A percentile compares a stretch with the other conserved stretches of the same genome.
Evolutionary conservation across 169 alveolate species (phyloP).

Genomic region (Plasmodium fragile): DNA sequence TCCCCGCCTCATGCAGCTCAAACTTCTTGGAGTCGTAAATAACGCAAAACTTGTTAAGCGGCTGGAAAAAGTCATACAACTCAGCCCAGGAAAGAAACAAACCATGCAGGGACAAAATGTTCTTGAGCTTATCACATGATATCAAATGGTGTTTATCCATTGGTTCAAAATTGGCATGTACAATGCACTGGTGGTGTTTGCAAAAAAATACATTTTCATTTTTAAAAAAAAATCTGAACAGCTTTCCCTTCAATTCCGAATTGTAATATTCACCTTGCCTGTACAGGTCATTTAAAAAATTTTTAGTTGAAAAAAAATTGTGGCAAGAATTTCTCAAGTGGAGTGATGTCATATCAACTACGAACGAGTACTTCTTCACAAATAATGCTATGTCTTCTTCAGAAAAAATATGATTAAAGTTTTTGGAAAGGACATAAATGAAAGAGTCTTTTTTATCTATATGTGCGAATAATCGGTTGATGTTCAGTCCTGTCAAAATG

Average conservation of each 20-base stretch:
- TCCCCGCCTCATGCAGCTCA: background rate
- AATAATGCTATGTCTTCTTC: slow-evolving; percentile 41
- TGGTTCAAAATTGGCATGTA: background rate
- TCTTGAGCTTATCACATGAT: slow-evolving; percentile 33
- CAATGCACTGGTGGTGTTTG: background rate
- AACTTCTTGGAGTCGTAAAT: slow-evolving; percentile 18
- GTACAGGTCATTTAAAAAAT: slow-evolving; percentile 39
- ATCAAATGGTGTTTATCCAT: slow-evolving; percentile 29
- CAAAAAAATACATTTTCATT: slow-evolving; percentile 29
- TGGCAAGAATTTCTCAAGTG: slow-evolving; percentile 45
- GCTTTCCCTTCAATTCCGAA: slow-evolving; percentile 24
- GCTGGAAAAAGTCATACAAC: slow-evolving; percentile 66
- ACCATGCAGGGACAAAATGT: slow-evolving; percentile 21
- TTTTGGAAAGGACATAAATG: slow-evolving; percentile 30
- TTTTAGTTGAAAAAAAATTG: slow-evolving; percentile 16
- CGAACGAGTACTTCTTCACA: slow-evolving; percentile 26
- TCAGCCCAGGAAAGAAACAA: slow-evolving; percentile 72
- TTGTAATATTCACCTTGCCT: slow-evolving; percentile 50
- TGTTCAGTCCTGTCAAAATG: slow-evolving; percentile 48
- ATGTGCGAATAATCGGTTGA: slow-evolving; percentile 33
- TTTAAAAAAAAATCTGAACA: slow-evolving; percentile 35
- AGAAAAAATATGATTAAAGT: slow-evolving; percentile 64
- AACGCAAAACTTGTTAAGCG: slow-evolving; percentile 46
- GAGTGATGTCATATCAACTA: slow-evolving; percentile 53
- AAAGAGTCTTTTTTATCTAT: slow-evolving; percentile 37